Percentiles rank a stretch among this genome's conserved stretches.
Conservation (phyloP, 208 protist genomes). For the Crithidia acanthocephali region DNA sequence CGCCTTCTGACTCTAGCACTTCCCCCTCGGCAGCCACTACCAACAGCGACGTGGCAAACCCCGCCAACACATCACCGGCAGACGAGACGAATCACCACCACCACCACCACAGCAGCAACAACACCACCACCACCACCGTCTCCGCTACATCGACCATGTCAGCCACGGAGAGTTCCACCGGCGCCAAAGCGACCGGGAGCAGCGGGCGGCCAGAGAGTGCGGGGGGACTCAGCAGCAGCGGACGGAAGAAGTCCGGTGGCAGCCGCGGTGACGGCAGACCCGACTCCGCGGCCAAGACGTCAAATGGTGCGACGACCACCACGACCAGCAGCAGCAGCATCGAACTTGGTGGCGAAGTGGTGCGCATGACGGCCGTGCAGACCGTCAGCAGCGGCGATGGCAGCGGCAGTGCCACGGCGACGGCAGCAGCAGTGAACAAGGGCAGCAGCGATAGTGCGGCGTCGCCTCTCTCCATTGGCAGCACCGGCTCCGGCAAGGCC, state of each 20-base stretch:
- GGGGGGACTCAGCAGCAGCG: background rate
- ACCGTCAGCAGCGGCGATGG: slow-evolving; percentile 1
- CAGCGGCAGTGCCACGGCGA: background rate
- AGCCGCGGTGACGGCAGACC: background rate
- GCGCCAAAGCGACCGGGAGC: background rate
- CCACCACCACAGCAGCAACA: background rate
- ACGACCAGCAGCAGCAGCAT: background rate
- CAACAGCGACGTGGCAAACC: background rate
- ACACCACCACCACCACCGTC: background rate
- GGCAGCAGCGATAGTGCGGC: background rate
- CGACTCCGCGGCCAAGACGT: background rate
- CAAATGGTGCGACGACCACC: background rate
- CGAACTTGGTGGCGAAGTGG: background rate
- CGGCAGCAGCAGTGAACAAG: background rate
- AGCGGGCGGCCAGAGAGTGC: background rate
- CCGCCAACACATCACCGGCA: background rate
- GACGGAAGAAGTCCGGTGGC: background rate
- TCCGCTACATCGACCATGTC: background rate
- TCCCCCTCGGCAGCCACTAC: background rate
- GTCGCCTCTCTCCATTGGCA: background rate
- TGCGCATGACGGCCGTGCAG: slow-evolving; percentile 1
- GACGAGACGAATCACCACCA: background rate
- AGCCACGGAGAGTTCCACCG: slow-evolving; percentile 1
- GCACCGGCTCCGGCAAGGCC: background rate
- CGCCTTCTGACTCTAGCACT: background rate